Percentiles rank a stretch among this genome's conserved stretches.
Evolutionary conservation across 2,329 filamentous ascomycete genomes (phyloP).

Genomic region (Juglanconis juglandina): DNA sequence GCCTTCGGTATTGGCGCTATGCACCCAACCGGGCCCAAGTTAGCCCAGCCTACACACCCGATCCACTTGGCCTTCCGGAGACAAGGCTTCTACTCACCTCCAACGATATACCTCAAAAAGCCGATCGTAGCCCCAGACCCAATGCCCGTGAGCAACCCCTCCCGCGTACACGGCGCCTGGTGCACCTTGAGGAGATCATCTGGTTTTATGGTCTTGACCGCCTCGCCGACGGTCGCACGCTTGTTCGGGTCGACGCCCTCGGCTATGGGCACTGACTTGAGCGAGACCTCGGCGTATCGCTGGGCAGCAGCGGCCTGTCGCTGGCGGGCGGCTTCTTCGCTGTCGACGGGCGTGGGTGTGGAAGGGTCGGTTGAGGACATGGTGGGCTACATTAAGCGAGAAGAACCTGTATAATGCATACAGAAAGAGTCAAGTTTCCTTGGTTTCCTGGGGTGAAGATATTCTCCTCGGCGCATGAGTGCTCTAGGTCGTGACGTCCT

Average conservation of each 20-base stretch:
- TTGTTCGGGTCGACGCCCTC: slow-evolving; percentile 17
- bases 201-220: slow-evolving; percentile 62
- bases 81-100: slow-evolving; percentile 50
- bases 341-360: neutral
- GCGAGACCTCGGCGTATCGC: slow-evolving; percentile 18
- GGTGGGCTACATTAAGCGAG: neutral
- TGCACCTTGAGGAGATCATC: slow-evolving; percentile 71
- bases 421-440: no score
- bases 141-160: slow-evolving; percentile 81
- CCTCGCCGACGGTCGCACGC: slow-evolving; percentile 50
- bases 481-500: neutral
- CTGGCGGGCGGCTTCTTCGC: neutral
- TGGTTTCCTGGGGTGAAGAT: neutral
- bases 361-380: neutral
- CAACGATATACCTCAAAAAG: slow-evolving; percentile 68
- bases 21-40: no score
- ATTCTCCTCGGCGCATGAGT: neutral
- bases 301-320: slow-evolving; percentile 14
- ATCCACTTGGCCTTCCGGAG: neutral
- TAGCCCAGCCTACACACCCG: neutral
- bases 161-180: slow-evolving; percentile 77
- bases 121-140: slow-evolving; percentile 73
- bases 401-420: neutral
- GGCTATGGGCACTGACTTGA: slow-evolving; percentile 16
- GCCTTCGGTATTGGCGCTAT: slow-evolving; percentile 58